Percentiles rank a stretch among this genome's conserved stretches.
These are phyloP conservation scores for Myxozyma neotropica DNA, from an alignment of 805 yeast species.

Conservation along the genomic window DNA sequence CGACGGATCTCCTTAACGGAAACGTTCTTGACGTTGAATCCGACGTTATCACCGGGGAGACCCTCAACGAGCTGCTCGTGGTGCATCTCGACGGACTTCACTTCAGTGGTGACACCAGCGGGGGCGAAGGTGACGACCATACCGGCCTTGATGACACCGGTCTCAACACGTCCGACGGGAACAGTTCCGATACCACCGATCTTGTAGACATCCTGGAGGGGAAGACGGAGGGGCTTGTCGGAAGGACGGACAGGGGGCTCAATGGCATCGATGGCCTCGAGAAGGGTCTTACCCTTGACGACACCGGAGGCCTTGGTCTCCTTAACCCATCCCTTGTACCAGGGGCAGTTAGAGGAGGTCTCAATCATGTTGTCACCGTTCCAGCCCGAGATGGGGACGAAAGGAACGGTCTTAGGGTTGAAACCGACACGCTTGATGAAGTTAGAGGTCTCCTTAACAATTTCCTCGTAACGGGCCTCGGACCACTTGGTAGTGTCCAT, in stretches of 20 bases:
- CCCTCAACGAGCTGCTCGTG: conserved; percentile 79
- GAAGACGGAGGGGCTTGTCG: conserved; percentile 86
- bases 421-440: conserved; percentile 85
- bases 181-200: conserved; percentile 91
- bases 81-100: conserved; percentile 87
- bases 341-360: conserved; percentile 76
- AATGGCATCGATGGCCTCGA: conserved; percentile 82
- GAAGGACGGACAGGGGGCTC: conserved; percentile 81
- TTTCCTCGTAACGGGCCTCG: conserved; percentile 77
- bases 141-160: conserved; percentile 90
- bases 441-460: conserved; percentile 72
- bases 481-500: conserved; percentile 93
- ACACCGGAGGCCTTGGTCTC: conserved; percentile 68
- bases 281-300: conserved; percentile 75
- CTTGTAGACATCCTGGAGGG: conserved; percentile 90
- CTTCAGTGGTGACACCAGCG: conserved; percentile 87
- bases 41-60: conserved; percentile 89
- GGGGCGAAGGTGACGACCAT: conserved; percentile 89
- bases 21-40: conserved; percentile 89
- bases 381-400: conserved; percentile 92
- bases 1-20: conserved; percentile 87
- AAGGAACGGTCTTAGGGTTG: conserved; percentile 79
- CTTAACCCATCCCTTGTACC: conserved; percentile 87
- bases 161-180: conserved; percentile 93
- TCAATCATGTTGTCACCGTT: conserved; percentile 94